Base-by-base conservation (phyloP, 371 early-diverging fungal species). In the Chytridium lagenaria region DNA sequence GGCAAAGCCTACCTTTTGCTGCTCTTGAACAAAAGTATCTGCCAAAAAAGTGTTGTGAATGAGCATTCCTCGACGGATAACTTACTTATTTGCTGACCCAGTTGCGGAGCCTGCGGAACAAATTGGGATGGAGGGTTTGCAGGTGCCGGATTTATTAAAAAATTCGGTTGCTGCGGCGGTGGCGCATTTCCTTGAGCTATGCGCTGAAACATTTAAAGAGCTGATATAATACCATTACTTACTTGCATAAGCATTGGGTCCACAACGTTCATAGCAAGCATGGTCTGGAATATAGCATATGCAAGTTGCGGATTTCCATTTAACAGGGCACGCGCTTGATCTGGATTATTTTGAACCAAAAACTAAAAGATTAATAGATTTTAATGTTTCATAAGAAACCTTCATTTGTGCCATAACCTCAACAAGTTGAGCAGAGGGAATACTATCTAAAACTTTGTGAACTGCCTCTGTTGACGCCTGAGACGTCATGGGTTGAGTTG, bases 251-350 rank as follows among this genome's bases (percentile, higher is more conserved):
- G 84, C 36, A 82, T 83, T n/a, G 89, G 88, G 78, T 94, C 95
- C 23, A 95, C 90, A 38, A 94, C 81, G 67, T 92, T 91, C 90
- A 93, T 89, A 79, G 90, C 89, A 7, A 93, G 71, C 84, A 95
- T 86, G 10, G 92, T 90, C 75, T 95, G 95, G 77, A 95, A 93
- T 33, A 95, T 79, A 1, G 94, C 94, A 81, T 94, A 95, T 22
- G 93, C 86, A 0, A 95, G 85, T 71, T 92, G 94, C 39, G 96
- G 97, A 73, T 95, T 93, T 30, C 86, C 75, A 19, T 81, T 77
- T 39, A 96, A 78, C 39, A 95, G 83, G 0, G 88, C 81, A 44
- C 88, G 86, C 3, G 92, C 90, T 52, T 90, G 88, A 7, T 91
- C 91, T 0, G 84, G 92, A 76, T 86, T 86, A 57, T 66, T 92